Evolutionary conservation across 768 basidiomycete genomes (phyloP).

Genomic region (Boletus subparvulus): DNA sequence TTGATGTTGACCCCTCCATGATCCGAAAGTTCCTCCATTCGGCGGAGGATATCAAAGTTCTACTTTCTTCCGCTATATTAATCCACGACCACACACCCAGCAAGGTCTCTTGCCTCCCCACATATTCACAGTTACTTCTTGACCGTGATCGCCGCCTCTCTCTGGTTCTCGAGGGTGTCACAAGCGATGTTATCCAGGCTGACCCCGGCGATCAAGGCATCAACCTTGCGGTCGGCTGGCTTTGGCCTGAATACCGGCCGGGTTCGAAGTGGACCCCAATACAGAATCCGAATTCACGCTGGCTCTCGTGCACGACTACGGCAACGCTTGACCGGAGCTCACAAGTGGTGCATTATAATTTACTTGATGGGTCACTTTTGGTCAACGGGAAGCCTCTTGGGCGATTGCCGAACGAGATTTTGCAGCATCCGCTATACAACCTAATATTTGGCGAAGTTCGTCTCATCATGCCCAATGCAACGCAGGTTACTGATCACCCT

Average conservation of each 20-base stretch:
- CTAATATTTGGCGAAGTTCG: constrained; percentile 23
- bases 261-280: constrained; percentile 22
- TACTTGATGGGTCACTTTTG: constrained; percentile 28
- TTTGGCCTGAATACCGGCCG: constrained; percentile 28
- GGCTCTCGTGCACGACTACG: constrained; percentile 25
- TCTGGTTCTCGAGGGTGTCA: constrained; percentile 18
- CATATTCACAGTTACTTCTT: constrained; percentile 18
- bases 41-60: constrained; percentile 18
- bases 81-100: constrained; percentile 27
- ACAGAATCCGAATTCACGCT: constrained; percentile 14
- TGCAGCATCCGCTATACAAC: constrained; percentile 19
- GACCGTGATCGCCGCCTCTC: constrained; percentile 35
- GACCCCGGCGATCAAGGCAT: constrained; percentile 9
- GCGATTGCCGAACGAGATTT: constrained; percentile 20
- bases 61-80: constrained; percentile 24
- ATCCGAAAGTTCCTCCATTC: constrained; percentile 11
- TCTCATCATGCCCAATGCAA: background rate
- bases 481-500: background rate
- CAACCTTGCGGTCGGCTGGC: constrained; percentile 14
- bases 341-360: constrained; percentile 23
- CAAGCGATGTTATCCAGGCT: constrained; percentile 2
- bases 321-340: constrained; percentile 4
- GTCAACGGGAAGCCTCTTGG: constrained; percentile 29
- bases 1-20: constrained; percentile 23
- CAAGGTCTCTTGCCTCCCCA: constrained; percentile 1